These are phyloP conservation scores for Parathielavia hyrcaniae DNA, from an alignment of 495 filamentous ascomycete genomes.

Conservation along the genomic window DNA sequence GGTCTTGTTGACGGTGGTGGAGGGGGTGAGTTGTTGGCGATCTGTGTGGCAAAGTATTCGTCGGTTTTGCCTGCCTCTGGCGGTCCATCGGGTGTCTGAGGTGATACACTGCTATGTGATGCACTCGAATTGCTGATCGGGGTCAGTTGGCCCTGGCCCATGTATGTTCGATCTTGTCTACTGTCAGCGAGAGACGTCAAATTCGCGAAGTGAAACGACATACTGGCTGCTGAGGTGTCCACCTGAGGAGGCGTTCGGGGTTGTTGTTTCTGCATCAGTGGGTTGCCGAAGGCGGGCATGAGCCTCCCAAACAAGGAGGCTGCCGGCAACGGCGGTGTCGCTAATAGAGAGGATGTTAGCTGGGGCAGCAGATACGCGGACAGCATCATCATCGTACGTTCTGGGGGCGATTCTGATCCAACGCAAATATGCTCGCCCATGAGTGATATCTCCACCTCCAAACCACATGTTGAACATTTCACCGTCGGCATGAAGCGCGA, in stretches of 20 bases:
- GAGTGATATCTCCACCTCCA: slow-evolving; percentile 77
- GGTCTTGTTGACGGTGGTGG: slow-evolving; percentile 29
- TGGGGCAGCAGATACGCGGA: neutral
- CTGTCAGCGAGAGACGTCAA: slow-evolving; percentile 26
- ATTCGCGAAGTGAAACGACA: slow-evolving; percentile 19
- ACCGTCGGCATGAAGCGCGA: slow-evolving; percentile 79
- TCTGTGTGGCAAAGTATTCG: slow-evolving; percentile 38
- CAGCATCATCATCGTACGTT: slow-evolving; percentile 30
- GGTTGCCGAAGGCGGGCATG: slow-evolving; percentile 25
- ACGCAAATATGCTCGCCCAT: slow-evolving; percentile 87
- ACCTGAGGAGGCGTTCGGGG: slow-evolving; percentile 44
- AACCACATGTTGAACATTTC: slow-evolving; percentile 88
- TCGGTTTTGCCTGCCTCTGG: slow-evolving; percentile 32
- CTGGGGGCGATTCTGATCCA: slow-evolving; percentile 29
- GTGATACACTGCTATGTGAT: slow-evolving; percentile 50
- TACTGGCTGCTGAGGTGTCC: slow-evolving; percentile 55
- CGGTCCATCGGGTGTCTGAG: slow-evolving; percentile 44
- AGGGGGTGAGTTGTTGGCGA: slow-evolving; percentile 32
- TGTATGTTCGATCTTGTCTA: slow-evolving; percentile 55
- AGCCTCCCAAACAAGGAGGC: slow-evolving; percentile 39
- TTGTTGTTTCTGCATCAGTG: slow-evolving; percentile 26
- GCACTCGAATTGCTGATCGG: slow-evolving; percentile 55
- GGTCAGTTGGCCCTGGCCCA: slow-evolving; percentile 52
- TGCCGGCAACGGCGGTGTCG: slow-evolving; percentile 27
- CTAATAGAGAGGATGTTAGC: slow-evolving; percentile 22